Conservation (phyloP, 2,329 filamentous ascomycete genomes). For the Ophiocordyceps camponoti-rufipedis region DNA sequence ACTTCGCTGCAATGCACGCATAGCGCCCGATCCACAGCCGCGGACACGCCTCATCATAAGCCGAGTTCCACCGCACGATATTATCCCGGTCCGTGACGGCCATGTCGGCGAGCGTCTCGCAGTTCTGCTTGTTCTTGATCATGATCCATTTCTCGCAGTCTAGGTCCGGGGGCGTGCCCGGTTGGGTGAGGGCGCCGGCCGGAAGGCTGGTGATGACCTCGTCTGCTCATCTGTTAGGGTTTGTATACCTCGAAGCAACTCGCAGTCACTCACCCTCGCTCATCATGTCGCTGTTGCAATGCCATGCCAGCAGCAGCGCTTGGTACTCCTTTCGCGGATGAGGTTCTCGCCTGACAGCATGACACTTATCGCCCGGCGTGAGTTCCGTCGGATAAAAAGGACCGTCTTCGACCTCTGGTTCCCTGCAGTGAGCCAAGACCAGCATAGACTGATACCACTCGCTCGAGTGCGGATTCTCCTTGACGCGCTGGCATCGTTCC, state of each 20-base stretch:
- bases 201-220: not conserved
- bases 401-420: not conserved
- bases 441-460: not conserved
- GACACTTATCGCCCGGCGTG: not conserved
- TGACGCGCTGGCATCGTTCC: not conserved
- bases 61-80: not conserved
- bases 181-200: not conserved
- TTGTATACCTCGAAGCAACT: no score
- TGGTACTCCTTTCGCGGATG: not conserved
- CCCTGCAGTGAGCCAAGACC: not conserved
- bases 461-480: not conserved
- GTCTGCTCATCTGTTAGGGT: not conserved
- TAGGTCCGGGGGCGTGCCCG: not conserved
- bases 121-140: not conserved
- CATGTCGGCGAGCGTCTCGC: not conserved
- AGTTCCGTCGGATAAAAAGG: not conserved
- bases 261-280: not conserved
- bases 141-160: not conserved
- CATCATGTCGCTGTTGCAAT: not conserved
- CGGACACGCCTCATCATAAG: not conserved
- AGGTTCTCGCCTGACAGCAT: not conserved
- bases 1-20: not conserved
- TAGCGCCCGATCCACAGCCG: not conserved
- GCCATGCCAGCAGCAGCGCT: not conserved
- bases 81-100: not conserved